Evolutionary conservation across 2,329 filamentous ascomycete genomes (phyloP).

Genomic region (Diatrype stigma): DNA sequence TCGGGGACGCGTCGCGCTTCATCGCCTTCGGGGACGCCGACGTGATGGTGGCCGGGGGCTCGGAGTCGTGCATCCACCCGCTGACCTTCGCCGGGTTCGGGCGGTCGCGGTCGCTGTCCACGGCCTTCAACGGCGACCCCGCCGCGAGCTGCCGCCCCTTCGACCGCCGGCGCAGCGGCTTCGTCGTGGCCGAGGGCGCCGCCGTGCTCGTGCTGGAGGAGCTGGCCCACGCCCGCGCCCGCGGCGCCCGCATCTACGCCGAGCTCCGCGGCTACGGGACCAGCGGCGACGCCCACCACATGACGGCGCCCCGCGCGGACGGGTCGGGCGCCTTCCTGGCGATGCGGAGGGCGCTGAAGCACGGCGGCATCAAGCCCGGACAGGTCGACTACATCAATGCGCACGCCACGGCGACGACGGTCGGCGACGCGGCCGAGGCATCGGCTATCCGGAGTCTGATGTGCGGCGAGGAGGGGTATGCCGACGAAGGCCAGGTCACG

Average conservation of each 20-base stretch:
- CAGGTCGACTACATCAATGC: constrained; percentile 91
- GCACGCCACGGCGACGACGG: constrained; percentile 81
- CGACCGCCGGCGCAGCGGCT: constrained; percentile 73
- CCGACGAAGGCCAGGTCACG: constrained; percentile 61
- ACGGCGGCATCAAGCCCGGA: constrained; percentile 64
- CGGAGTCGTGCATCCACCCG: constrained; percentile 94
- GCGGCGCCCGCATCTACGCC: constrained; percentile 80
- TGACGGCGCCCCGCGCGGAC: constrained; percentile 83
- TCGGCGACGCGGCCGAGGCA: constrained; percentile 88
- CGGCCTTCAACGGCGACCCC: constrained; percentile 71
- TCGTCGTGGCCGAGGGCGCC: constrained; percentile 90
- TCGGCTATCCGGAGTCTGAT: constrained; percentile 75
- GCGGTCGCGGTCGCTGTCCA: constrained; percentile 79
- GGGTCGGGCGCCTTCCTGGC: constrained; percentile 77
- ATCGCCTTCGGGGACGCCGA: constrained; percentile 88
- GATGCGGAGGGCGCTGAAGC: constrained; percentile 78
- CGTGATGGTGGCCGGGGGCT: constrained; percentile 93
- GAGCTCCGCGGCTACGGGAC: constrained; percentile 86
- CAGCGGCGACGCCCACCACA: constrained; percentile 86
- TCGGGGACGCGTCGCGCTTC: constrained; percentile 90
- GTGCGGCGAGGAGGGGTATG: constrained; percentile 65
- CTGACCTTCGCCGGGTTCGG: constrained; percentile 90
- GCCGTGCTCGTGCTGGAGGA: constrained; percentile 87
- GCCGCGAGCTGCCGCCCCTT: constrained; percentile 77
- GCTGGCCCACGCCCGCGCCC: constrained; percentile 75